Evolutionary conservation across 1,284 basidiomycete genomes (phyloP).

Genomic region (Cutaneotrichosporon sp.): DNA sequence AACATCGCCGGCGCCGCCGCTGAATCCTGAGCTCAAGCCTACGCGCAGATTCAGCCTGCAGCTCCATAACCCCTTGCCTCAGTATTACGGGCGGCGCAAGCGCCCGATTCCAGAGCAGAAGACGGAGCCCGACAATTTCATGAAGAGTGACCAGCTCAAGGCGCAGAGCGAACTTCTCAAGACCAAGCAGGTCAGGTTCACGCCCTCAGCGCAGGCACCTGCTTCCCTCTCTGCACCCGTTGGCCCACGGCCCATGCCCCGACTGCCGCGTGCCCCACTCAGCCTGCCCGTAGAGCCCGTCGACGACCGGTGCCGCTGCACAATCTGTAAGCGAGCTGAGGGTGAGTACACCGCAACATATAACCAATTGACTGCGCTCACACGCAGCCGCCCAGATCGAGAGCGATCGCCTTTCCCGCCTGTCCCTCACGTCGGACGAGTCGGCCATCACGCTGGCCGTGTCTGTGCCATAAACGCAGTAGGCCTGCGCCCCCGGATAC

Average conservation of each 20-base stretch:
- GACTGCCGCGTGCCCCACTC: background rate
- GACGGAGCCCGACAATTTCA: background rate
- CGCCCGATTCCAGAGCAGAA: background rate
- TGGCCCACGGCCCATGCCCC: background rate
- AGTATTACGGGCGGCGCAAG: background rate
- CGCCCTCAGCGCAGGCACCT: background rate
- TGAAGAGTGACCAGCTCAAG: background rate
- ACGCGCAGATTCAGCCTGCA: conserved; percentile 7
- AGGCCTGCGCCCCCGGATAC: background rate
- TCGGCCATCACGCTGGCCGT: background rate
- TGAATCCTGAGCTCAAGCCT: background rate
- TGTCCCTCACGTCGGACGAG: background rate
- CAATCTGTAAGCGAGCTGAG: conserved; percentile 1
- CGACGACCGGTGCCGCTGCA: background rate
- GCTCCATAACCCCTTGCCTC: conserved; percentile 6
- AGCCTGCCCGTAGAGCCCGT: background rate
- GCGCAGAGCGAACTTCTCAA: background rate
- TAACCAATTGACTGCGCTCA: background rate
- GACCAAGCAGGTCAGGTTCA: background rate
- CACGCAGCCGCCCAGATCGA: conserved; percentile 2
- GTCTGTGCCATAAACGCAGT: background rate
- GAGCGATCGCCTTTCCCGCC: background rate
- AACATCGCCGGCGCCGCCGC: background rate
- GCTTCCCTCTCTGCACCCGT: background rate
- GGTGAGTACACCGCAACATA: background rate